Percentiles rank a stretch among this genome's conserved stretches.
Evolutionary conservation across 345 rosid species (phyloP).

Genomic region (Salix udensis): DNA sequence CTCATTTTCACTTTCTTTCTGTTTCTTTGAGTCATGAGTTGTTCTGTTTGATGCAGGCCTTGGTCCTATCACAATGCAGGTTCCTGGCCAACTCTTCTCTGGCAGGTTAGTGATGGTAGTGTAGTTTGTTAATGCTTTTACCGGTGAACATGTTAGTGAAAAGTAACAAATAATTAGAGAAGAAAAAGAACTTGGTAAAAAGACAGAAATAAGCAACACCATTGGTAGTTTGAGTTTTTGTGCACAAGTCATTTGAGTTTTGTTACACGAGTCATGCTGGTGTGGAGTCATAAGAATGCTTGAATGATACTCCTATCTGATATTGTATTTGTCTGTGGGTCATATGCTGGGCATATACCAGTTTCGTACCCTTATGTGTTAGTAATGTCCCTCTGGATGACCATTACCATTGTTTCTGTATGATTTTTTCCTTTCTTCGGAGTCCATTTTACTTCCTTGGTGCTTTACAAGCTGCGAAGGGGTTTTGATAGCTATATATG

Average conservation of each 20-base stretch:
- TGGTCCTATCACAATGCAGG: constrained; percentile 99
- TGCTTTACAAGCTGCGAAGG: not conserved
- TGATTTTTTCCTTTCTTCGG: not conserved
- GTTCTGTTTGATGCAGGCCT: constrained; percentile 48
- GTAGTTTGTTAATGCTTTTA: not conserved
- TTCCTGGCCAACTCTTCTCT: constrained; percentile 95
- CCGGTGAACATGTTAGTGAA: not conserved
- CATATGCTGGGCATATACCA: not conserved
- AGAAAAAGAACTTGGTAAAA: not conserved
- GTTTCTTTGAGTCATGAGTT: not conserved
- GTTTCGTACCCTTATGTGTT: not conserved
- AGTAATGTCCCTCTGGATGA: not conserved
- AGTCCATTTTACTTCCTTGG: not conserved
- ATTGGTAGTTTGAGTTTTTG: not conserved
- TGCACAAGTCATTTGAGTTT: not conserved
- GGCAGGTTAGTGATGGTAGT: constrained; percentile 58
- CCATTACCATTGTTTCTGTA: not conserved
- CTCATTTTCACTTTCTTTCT: not conserved
- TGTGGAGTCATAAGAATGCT: not conserved
- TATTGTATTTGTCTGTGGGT: not conserved
- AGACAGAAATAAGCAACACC: not conserved
- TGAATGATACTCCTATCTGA: not conserved
- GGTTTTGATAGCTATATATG: not conserved
- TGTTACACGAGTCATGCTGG: not conserved
- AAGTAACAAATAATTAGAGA: not conserved